Percentiles rank a stretch among this genome's conserved stretches.
Evolutionary conservation across 805 yeast species (phyloP).

Genomic region (Sugiyamaella chiloensis): DNA sequence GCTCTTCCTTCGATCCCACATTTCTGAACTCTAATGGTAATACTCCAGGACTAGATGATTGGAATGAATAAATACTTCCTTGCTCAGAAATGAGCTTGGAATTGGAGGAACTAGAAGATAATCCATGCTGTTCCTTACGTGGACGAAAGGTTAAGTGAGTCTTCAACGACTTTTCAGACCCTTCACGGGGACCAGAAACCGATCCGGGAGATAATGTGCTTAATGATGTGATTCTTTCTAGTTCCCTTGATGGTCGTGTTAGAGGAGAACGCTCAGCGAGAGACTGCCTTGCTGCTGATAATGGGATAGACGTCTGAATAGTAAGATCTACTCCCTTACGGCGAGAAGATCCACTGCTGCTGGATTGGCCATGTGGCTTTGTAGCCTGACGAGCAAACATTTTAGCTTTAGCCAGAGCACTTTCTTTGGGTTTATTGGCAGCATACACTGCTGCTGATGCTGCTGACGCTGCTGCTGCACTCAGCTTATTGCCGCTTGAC

Average conservation of each 20-base stretch:
- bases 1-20: constrained; percentile 32
- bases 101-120: constrained; percentile 43
- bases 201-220: neutral
- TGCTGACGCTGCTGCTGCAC: constrained; percentile 29
- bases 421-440: constrained; percentile 23
- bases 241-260: constrained; percentile 34
- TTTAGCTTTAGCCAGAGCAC: constrained; percentile 31
- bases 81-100: constrained; percentile 40
- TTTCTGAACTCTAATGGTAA: constrained; percentile 32
- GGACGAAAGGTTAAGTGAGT: constrained; percentile 39
- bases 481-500: constrained; percentile 16
- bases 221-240: constrained; percentile 32
- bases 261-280: constrained; percentile 32
- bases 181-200: constrained; percentile 8
- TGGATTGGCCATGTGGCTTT: constrained; percentile 21
- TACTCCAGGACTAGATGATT: constrained; percentile 34
- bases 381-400: constrained; percentile 34
- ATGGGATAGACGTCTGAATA: constrained; percentile 26
- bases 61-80: constrained; percentile 41
- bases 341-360: constrained; percentile 7
- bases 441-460: constrained; percentile 32
- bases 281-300: constrained; percentile 27
- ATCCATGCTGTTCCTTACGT: constrained; percentile 37
- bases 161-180: constrained; percentile 24
- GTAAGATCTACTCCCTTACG: constrained; percentile 23